A percentile compares a stretch with the other conserved stretches of the same genome.
phyloP scores from a whole-genome alignment of 1,284 basidiomycete genomes.

The Blastosporella zonata region DNA sequence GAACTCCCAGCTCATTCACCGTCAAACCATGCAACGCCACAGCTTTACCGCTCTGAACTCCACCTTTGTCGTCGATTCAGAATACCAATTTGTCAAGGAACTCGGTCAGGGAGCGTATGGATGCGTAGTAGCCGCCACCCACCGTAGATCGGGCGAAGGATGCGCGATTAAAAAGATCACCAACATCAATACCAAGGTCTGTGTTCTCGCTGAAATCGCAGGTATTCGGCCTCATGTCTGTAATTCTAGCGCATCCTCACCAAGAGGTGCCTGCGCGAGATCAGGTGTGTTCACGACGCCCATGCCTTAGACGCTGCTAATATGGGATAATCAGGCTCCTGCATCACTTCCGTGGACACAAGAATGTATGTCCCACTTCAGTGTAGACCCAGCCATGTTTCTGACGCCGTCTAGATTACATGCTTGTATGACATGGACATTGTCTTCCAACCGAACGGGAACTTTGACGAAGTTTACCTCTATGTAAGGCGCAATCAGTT shows the following conservation, averaged over 20 bases:
- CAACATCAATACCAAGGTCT: constrained; percentile 92
- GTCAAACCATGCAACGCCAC: constrained; percentile 45
- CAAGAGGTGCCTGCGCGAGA: constrained; percentile 91
- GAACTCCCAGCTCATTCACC: constrained; percentile 11
- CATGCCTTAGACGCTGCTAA: constrained; percentile 16
- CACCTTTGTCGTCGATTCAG: constrained; percentile 84
- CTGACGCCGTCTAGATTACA: constrained; percentile 58
- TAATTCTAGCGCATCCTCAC: constrained; percentile 79
- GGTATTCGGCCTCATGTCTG: background rate
- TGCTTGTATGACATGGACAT: constrained; percentile 98
- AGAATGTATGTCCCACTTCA: constrained; percentile 66
- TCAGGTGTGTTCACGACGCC: constrained; percentile 65
- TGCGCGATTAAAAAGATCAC: constrained; percentile 98
- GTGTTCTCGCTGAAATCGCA: constrained; percentile 10
- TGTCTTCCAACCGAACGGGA: constrained; percentile 82
- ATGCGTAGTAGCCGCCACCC: constrained; percentile 85
- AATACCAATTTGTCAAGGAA: constrained; percentile 94
- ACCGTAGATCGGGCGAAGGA: constrained; percentile 82
- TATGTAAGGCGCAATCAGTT: constrained; percentile 54
- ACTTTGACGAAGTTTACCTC: constrained; percentile 95
- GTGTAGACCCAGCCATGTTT: constrained; percentile 13
- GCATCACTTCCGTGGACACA: constrained; percentile 96
- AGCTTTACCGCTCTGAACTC: constrained; percentile 80
- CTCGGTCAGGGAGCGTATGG: constrained; percentile 94
- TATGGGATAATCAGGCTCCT: constrained; percentile 55